Base-by-base conservation (phyloP, 2,329 filamentous ascomycete species). In the Penicillium expansum region DNA sequence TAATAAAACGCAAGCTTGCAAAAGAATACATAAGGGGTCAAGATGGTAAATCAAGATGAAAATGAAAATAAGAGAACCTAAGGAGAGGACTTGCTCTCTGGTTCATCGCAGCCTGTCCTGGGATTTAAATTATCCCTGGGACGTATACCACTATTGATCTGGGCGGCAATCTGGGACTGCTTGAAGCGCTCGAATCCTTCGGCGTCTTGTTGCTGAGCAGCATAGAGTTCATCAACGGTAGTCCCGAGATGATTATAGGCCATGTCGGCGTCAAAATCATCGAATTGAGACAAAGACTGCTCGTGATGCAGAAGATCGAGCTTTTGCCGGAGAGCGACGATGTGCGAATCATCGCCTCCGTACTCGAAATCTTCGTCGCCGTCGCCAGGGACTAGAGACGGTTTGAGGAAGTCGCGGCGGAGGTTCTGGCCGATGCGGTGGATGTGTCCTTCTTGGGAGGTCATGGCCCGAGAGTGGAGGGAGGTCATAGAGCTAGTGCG, bases 361-460 rank as follows among this genome's bases (percentile, higher is more conserved):
- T 32, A 33, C 11, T 56, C 48, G 20, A 50, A 22, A 14, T 72
- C 65, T 10, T 68, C 62, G 6, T 67, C 62, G 22, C 73, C 70
- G 37, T 77, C 68, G 49, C 68, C 55, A 35, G 74, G 67, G 51
- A 79, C 76, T 3, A 77, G 63, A 4, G 80, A 76, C 4, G 80
- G 77, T 16, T 79, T 76, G 42, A 89, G 75, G 37, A 89, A 80
- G 57, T 87, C 84, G 41, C 86, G 83, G 20, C 86, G 83, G 43
- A 90, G 77, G 61, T 83, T 81, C 66, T 89, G 86, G 30, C 86
- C 85, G 37, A 90, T 81, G 27, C 87, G 84, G 67, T 89, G 87
- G 63, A 90, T 82, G 32, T 83, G 83, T 32, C 87, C 87, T 80
- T 90, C 87, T 75, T 90, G 87, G 44, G 85, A 80, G 0, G 82